Percentiles rank a stretch among this genome's conserved stretches.
Conservation (phyloP, 83 land plant species). For the Larix sibirica region DNA sequence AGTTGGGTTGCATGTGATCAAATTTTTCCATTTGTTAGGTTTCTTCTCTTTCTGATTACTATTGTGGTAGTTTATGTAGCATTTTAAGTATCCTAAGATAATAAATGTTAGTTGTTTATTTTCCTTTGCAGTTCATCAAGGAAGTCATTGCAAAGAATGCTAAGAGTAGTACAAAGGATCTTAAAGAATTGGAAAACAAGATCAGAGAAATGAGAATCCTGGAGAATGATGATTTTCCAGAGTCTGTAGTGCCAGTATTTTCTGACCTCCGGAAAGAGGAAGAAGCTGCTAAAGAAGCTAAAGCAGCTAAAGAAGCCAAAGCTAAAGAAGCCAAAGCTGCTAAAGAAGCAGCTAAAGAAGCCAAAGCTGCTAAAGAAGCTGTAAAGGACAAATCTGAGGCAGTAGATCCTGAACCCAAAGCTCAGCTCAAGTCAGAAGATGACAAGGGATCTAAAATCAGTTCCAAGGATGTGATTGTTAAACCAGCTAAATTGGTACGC, state of each 20-base stretch:
- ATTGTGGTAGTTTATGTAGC: not conserved
- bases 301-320: conserved; percentile 19
- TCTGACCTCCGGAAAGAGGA: conserved; percentile 26
- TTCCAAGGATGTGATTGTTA: conserved; percentile 29
- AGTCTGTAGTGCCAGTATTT: conserved; percentile 43
- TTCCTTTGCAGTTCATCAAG: conserved; percentile 59
- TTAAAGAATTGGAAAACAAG: conserved; percentile 55
- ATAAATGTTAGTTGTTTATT: not conserved
- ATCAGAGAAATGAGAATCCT: conserved; percentile 80
- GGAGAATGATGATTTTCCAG: conserved; percentile 78
- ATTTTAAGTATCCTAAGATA: too few relatives aligned
- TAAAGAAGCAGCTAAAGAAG: conserved; percentile 18
- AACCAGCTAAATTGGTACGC: conserved; percentile 68
- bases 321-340: conserved; percentile 18
- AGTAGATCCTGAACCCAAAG: conserved; percentile 17
- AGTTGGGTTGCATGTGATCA: not conserved
- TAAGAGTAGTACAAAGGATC: conserved; percentile 37
- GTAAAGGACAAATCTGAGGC: conserved; percentile 4
- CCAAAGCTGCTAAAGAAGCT: conserved; percentile 25
- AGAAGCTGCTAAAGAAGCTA: conserved; percentile 23
- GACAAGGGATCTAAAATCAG: conserved; percentile 19
- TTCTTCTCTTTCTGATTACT: not conserved
- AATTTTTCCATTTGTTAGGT: not conserved
- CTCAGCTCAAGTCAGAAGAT: not conserved
- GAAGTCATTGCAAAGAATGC: conserved; percentile 50